These are phyloP conservation scores for Kodamaea lidongshanica DNA, from an alignment of 805 yeast species.

Conservation along the genomic window DNA sequence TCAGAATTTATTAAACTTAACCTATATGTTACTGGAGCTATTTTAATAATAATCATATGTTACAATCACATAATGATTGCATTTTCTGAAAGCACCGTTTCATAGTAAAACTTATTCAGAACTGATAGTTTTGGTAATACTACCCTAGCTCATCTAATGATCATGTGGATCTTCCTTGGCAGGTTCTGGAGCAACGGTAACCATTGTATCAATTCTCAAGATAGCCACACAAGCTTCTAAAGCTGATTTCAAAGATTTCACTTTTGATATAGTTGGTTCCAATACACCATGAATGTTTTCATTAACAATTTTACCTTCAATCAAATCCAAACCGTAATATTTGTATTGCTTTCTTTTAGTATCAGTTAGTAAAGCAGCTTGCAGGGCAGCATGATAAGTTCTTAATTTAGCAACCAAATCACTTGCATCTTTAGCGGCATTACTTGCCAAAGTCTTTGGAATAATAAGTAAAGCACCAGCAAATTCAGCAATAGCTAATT, in stretches of 20 bases:
- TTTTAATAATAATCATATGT: no score
- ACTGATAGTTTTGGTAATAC: no score
- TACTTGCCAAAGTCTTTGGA: constrained; percentile 94
- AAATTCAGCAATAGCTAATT: constrained; percentile 95
- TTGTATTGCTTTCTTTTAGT: constrained; percentile 76
- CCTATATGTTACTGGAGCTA: no score
- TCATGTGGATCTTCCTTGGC: constrained; percentile 88
- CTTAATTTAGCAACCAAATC: constrained; percentile 93
- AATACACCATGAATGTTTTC: constrained; percentile 79
- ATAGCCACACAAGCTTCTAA: constrained; percentile 98
- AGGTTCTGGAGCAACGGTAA: constrained; percentile 93
- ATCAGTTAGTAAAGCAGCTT: constrained; percentile 79
- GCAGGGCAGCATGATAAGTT: constrained; percentile 94
- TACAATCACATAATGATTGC: no score
- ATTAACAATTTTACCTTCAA: constrained; percentile 87
- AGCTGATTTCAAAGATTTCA: constrained; percentile 90
- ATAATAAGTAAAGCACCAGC: constrained; percentile 83
- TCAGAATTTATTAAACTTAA: no score
- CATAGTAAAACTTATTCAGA: no score
- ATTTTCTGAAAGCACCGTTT: no score
- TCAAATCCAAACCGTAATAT: constrained; percentile 87
- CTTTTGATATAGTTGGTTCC: constrained; percentile 91
- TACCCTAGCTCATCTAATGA: no score
- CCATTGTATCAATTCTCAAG: constrained; percentile 96
- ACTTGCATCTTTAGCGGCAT: constrained; percentile 95